Conservation (phyloP, 148 eudicot genomes). For the Bassia scoparia region DNA sequence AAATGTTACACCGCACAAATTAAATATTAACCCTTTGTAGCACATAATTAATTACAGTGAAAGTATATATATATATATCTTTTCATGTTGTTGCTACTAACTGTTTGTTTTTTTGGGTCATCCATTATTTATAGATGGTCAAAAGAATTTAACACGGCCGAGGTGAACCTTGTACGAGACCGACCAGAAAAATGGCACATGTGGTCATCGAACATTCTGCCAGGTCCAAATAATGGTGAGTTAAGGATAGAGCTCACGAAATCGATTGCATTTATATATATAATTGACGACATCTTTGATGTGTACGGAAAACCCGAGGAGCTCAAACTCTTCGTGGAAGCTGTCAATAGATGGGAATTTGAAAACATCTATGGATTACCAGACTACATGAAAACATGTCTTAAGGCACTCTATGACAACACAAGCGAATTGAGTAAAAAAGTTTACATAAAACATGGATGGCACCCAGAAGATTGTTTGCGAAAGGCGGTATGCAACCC, state of each 20-base stretch:
- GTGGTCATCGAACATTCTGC: conserved; percentile 53
- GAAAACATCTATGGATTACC: conserved; percentile 36
- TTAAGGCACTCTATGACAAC: conserved; percentile 39
- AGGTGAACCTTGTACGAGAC: conserved; percentile 47
- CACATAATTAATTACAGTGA: too few relatives aligned
- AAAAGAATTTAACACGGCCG: conserved; percentile 35
- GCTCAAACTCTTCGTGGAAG: conserved; percentile 54
- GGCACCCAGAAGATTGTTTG: conserved; percentile 32
- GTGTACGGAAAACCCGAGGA: conserved; percentile 50
- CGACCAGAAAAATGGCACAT: conserved; percentile 71
- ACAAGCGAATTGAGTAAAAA: conserved; percentile 38
- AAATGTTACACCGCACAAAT: too few relatives aligned
- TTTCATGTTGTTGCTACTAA: too few relatives aligned
- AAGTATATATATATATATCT: too few relatives aligned
- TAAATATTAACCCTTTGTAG: too few relatives aligned
- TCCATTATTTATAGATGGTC: conserved; percentile 53
- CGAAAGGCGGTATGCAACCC: conserved; percentile 41
- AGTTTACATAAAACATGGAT: conserved; percentile 38
- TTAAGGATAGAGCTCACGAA: conserved; percentile 57
- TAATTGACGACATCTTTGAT: conserved; percentile 75
- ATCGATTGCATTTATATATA: conserved; percentile 45
- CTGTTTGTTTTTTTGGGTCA: neutral
- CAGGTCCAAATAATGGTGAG: conserved; percentile 34
- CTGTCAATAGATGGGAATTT: conserved; percentile 52
- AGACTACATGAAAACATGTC: conserved; percentile 45